Evolutionary conservation across 139 green algal species (phyloP).

Genomic region (Coccomyxa sp.): DNA sequence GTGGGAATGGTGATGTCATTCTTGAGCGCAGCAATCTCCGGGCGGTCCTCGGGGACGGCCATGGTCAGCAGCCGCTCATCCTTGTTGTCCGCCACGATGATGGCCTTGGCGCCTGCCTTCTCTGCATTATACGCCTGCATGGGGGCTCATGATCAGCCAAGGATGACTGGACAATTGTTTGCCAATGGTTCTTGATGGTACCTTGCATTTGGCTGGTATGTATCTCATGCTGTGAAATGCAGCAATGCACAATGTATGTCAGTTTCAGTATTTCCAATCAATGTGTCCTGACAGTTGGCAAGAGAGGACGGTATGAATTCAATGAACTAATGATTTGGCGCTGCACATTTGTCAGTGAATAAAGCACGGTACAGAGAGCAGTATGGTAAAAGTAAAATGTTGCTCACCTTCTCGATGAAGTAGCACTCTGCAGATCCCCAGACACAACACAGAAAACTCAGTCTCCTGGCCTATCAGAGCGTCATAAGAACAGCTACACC

Average conservation of each 20-base stretch:
- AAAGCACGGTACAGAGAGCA: background rate
- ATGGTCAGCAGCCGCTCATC: slow-evolving; percentile 66
- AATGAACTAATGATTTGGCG: no score
- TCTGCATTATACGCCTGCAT: slow-evolving; percentile 44
- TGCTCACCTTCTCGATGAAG: slow-evolving; percentile 61
- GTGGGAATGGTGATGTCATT: slow-evolving; percentile 64
- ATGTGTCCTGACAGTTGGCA: no score
- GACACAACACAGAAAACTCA: background rate
- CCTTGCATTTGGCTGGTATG: no score
- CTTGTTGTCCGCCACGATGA: slow-evolving; percentile 58
- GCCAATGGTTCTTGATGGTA: no score
- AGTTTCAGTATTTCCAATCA: no score
- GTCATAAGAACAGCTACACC: no score
- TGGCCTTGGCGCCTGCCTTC: slow-evolving; percentile 56
- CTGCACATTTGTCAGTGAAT: background rate
- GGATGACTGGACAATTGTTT: no score
- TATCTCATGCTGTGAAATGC: background rate
- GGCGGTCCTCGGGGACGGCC: slow-evolving; percentile 50
- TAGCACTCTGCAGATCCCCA: slow-evolving; percentile 39
- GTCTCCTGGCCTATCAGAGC: no score
- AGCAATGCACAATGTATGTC: background rate
- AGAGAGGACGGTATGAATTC: no score
- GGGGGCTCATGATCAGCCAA: no score
- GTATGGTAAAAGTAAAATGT: no score
- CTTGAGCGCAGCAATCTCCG: slow-evolving; percentile 35